phyloP scores from a whole-genome alignment of 345 rosid genomes.

The Populus nigra region DNA sequence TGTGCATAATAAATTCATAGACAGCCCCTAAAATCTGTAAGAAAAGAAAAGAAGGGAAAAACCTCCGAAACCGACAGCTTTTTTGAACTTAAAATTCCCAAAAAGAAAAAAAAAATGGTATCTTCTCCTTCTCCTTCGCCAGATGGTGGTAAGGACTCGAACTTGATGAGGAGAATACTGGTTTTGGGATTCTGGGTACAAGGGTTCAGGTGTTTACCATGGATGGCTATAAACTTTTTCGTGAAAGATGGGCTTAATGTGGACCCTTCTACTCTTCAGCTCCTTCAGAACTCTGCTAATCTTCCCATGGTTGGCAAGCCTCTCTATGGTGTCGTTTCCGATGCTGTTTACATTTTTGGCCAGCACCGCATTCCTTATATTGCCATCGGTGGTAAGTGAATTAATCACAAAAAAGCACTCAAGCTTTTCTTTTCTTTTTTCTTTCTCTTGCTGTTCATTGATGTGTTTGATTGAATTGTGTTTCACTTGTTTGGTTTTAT shows the following conservation, averaged over 20 bases:
- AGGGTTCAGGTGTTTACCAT: slow-evolving; percentile 86
- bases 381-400: slow-evolving; percentile 72
- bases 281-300: slow-evolving; percentile 78
- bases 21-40: neutral
- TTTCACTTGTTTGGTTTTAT: neutral
- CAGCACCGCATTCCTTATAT: slow-evolving; percentile 93
- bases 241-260: slow-evolving; percentile 76
- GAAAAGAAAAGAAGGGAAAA: neutral
- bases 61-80: neutral
- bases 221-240: slow-evolving; percentile 80
- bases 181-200: slow-evolving; percentile 82
- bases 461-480: neutral
- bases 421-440: neutral
- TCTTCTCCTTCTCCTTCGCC: neutral
- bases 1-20: neutral
- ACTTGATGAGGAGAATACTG: slow-evolving; percentile 45
- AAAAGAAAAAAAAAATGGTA: neutral
- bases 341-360: slow-evolving; percentile 62
- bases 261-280: slow-evolving; percentile 74
- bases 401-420: neutral
- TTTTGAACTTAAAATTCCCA: neutral
- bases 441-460: neutral
- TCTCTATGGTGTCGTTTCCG: slow-evolving; percentile 71
- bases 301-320: slow-evolving; percentile 94
- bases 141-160: neutral